Base-by-base conservation (phyloP, 2,329 filamentous ascomycete genomes). In the Microdochium bolleyi region DNA sequence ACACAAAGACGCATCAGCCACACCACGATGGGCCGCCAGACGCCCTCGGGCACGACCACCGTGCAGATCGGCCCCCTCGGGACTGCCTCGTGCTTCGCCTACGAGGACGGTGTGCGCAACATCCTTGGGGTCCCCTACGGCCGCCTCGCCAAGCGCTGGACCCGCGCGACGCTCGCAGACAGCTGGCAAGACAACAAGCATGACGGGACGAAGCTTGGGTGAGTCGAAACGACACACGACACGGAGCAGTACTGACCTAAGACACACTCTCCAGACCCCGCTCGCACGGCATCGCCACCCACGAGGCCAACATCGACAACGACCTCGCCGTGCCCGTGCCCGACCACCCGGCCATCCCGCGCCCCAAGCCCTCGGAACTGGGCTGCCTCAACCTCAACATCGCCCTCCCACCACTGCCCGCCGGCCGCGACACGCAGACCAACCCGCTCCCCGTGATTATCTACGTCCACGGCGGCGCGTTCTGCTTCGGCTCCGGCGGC, bases 401-500 rank as follows among this genome's bases (percentile, higher is more conserved):
- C 41, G 41, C 41, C 16, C 41, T 46, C 13, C 41, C 41, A 3
- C 41, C 41, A 8, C 41, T 46, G 13, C 41, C 41, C 5, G 41
- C 41, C 9, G 19, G 16, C 21, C 41, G 22, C 19, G 41, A 46
- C 21, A 30, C 48, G 27, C 24, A 53, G 11, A 32, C 30, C 24
- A 32, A 50, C 24, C 53, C 53, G 3, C 48, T 55, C 19, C 55
- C 55, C 8, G 58, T 61, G 3, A 46, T 60, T 2, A 51, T 61
- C 24, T 61, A 54, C 50, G 52, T 61, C 44, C 59, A 61, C 37
- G 59, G 59, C 19, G 59, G 59, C 14, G 59, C 55, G 11, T 54
- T 59, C 16, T 46, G 41, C 41, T 46, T 46, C 19, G 51, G 56
- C 3, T 37, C 44, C n/a, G 58, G 58, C 9, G 58, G 59, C 51